phyloP scores from a whole-genome alignment of 192 early-diverging fungal genomes.

The Phlyctochytrium arcticum region DNA sequence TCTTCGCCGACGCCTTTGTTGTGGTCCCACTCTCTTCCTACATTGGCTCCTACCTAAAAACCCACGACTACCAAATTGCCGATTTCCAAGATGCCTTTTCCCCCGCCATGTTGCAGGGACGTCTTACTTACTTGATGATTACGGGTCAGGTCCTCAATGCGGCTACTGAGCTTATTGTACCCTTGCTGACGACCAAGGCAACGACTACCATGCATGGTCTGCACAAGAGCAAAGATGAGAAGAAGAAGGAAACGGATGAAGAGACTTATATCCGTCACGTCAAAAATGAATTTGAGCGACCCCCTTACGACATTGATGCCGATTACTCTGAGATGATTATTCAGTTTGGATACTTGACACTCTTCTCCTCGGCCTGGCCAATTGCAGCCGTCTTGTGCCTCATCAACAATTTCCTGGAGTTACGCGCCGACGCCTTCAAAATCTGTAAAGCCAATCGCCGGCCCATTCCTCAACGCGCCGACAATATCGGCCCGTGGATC shows the following conservation, averaged over 20 bases:
- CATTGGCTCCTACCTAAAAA: conserved; percentile 53
- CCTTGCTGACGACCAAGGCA: conserved; percentile 46
- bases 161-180: conserved; percentile 69
- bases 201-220: conserved; percentile 9
- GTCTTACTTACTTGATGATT: conserved; percentile 74
- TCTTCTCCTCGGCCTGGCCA: conserved; percentile 85
- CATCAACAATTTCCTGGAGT: conserved; percentile 88
- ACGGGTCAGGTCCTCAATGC: conserved; percentile 80
- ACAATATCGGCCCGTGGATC: conserved; percentile 77
- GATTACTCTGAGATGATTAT: conserved; percentile 92
- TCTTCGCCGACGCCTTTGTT: conserved; percentile 82
- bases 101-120: conserved; percentile 50
- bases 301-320: conserved; percentile 76
- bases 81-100: conserved; percentile 32
- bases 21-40: conserved; percentile 79
- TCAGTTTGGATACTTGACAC: conserved; percentile 79
- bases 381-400: conserved; percentile 76
- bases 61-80: conserved; percentile 12
- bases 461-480: conserved; percentile 65
- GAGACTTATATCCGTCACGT: conserved; percentile 52
- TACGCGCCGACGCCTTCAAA: conserved; percentile 88
- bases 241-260: conserved; percentile 32
- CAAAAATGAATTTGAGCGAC: conserved; percentile 55
- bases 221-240: conserved; percentile 22
- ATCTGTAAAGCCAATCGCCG: conserved; percentile 63